Conservation (phyloP, 176 grass and related monocot genomes). For the Bothriochloa decipiens region DNA sequence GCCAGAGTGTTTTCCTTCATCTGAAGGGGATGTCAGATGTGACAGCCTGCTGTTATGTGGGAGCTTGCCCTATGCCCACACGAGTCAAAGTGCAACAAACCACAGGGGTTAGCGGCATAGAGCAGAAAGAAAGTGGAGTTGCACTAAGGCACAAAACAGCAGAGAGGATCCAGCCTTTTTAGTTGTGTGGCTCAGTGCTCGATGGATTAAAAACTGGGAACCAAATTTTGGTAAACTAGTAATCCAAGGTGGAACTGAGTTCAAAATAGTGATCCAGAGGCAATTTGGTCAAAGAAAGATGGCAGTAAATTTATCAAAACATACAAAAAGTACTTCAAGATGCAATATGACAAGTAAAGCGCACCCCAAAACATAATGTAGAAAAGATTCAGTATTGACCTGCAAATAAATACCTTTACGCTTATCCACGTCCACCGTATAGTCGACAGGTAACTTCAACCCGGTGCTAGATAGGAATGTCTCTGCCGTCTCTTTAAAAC, state of each 20-base stretch:
- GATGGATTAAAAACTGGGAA: not conserved
- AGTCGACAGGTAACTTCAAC: conserved; percentile 76
- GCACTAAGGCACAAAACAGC: not conserved
- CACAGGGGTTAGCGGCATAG: not conserved
- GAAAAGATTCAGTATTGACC: conserved; percentile 42
- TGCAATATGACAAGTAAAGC: conserved; percentile 8
- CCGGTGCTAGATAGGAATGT: conserved; percentile 73
- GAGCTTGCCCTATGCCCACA: not conserved
- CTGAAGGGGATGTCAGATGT: not conserved
- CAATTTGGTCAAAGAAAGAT: not conserved
- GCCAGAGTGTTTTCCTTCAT: not conserved
- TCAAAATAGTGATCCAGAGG: not conserved
- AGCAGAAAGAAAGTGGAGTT: not conserved
- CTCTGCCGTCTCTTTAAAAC: conserved; percentile 96
- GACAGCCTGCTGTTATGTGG: not conserved
- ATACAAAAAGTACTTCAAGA: not conserved
- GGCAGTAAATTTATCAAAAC: conserved; percentile 3
- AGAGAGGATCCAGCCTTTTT: not conserved
- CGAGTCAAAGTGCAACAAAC: not conserved
- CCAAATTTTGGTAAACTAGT: not conserved
- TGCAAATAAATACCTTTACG: conserved; percentile 77
- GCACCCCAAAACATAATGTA: not conserved
- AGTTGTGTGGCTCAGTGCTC: not conserved
- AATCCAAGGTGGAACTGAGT: not conserved
- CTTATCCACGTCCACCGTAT: conserved; percentile 76